Conservation (phyloP, 208 protist genomes). For the Wallacemonas rigidus region DNA sequence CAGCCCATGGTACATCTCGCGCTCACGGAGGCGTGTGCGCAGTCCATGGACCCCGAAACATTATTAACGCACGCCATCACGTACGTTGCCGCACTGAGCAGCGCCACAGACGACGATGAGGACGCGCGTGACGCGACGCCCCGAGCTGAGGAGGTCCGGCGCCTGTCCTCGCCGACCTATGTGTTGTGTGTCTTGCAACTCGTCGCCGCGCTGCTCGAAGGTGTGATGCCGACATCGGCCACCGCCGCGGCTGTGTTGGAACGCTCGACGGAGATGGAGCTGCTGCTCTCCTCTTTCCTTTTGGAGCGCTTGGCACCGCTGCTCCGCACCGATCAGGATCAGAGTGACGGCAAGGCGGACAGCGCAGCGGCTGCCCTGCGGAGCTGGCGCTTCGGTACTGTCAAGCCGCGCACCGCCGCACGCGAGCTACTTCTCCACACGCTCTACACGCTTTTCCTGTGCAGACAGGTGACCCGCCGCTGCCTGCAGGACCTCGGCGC, state of each 20-base stretch:
- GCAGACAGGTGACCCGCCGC: constrained; percentile 48
- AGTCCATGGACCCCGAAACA: constrained; percentile 64
- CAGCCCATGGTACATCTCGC: constrained; percentile 42
- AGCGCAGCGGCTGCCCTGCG: neutral
- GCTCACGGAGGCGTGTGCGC: constrained; percentile 41
- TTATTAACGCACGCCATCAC: constrained; percentile 43
- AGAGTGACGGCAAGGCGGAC: neutral
- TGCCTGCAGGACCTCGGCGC: constrained; percentile 78
- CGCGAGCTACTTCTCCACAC: constrained; percentile 40
- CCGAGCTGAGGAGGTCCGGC: neutral
- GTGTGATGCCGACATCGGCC: constrained; percentile 62
- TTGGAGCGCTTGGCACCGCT: constrained; percentile 10
- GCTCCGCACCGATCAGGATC: neutral
- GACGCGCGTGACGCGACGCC: neutral
- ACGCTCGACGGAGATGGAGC: constrained; percentile 74
- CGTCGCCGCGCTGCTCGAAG: constrained; percentile 62
- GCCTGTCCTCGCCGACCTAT: constrained; percentile 25
- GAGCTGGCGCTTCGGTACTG: constrained; percentile 7
- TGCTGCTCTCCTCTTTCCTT: constrained; percentile 47
- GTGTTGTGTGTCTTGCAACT: constrained; percentile 64
- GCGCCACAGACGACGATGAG: constrained; percentile 8
- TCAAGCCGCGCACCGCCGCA: constrained; percentile 11
- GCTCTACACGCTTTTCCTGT: constrained; percentile 62
- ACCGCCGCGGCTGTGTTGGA: constrained; percentile 70
- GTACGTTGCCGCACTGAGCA: constrained; percentile 32